Conservation (phyloP, 2,329 filamentous ascomycete genomes). For the Talaromyces sp. region DNA sequence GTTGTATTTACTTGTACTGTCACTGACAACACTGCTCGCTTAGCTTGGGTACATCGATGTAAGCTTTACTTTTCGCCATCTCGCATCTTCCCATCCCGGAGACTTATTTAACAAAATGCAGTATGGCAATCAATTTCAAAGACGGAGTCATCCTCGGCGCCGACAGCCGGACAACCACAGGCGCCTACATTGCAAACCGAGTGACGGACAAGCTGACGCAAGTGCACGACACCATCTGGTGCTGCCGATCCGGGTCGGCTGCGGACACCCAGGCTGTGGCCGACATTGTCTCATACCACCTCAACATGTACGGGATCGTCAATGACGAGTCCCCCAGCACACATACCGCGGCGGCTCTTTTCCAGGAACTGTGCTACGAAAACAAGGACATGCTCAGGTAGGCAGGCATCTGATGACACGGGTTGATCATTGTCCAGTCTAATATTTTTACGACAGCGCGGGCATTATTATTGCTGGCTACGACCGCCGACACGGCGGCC, state of each 20-base stretch:
- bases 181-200: slow-evolving; percentile 97
- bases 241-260: slow-evolving; percentile 94
- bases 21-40: slow-evolving; percentile 1
- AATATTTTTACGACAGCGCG: slow-evolving; percentile 54
- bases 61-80: slow-evolving; percentile 41
- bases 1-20: not conserved
- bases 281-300: slow-evolving; percentile 95
- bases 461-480: slow-evolving; percentile 98
- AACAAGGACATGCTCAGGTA: slow-evolving; percentile 94
- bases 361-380: slow-evolving; percentile 95
- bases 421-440: not conserved
- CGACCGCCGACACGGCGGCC: slow-evolving; percentile 89
- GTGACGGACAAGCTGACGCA: slow-evolving; percentile 99
- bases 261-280: slow-evolving; percentile 97
- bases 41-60: slow-evolving; percentile 97
- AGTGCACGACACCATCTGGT: slow-evolving; percentile 99
- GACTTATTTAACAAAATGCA: slow-evolving; percentile 33
- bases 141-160: slow-evolving; percentile 95
- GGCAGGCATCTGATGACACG: slow-evolving; percentile 23
- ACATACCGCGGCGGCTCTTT: slow-evolving; percentile 89
- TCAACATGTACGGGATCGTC: slow-evolving; percentile 84
- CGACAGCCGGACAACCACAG: slow-evolving; percentile 95
- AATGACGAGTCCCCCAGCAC: slow-evolving; percentile 90
- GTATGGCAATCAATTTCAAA: slow-evolving; percentile 99
- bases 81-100: not conserved